Evolutionary conservation across 345 rosid genomes (phyloP).

Genomic region (Citrus medica): DNA sequence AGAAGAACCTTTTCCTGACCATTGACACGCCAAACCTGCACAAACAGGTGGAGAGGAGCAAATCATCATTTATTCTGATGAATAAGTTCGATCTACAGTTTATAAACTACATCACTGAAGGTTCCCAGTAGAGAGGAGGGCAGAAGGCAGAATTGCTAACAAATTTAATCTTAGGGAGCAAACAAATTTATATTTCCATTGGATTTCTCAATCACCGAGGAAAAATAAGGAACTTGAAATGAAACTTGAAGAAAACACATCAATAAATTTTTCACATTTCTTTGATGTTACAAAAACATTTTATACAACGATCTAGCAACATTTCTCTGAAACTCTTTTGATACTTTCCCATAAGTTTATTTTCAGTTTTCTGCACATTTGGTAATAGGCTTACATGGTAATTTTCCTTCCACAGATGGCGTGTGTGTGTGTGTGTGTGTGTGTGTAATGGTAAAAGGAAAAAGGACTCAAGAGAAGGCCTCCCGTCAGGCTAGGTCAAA

Average conservation of each 20-base stretch:
- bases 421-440: too few species aligned
- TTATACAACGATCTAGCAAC: background rate
- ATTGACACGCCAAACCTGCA: slow-evolving; percentile 88
- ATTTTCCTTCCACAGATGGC: background rate
- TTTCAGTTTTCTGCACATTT: background rate
- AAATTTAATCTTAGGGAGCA: background rate
- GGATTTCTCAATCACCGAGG: background rate
- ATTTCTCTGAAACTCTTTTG: background rate
- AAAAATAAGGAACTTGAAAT: background rate
- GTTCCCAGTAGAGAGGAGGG: background rate
- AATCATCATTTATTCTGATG: background rate
- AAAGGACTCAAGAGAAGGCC: background rate
- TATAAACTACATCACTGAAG: slow-evolving; percentile 1
- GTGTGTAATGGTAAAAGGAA: background rate
- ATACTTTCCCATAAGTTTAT: background rate
- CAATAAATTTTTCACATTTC: background rate
- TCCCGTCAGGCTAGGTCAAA: background rate
- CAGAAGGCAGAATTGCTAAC: background rate
- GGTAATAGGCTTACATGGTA: background rate
- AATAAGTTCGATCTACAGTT: background rate
- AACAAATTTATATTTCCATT: background rate
- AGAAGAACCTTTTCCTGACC: slow-evolving; percentile 67
- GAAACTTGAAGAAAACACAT: background rate
- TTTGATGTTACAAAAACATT: background rate
- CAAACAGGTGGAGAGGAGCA: slow-evolving; percentile 10